A percentile compares a stretch with the other conserved stretches of the same genome.
Conservation (phyloP, 768 basidiomycete species). For the Tephrocybe sp. region DNA sequence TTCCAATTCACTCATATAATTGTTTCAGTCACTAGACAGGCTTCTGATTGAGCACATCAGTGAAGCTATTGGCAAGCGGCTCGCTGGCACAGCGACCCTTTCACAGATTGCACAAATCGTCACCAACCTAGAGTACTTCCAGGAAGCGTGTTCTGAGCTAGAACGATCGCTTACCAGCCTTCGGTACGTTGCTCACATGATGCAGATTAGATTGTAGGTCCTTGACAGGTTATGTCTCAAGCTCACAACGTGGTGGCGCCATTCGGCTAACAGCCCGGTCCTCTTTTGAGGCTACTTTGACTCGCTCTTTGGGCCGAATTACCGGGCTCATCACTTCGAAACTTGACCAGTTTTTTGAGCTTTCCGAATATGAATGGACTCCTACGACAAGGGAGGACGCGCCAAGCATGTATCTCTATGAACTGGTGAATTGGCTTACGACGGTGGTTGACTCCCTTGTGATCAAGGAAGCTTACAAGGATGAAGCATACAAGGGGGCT, state of each 20-base stretch:
- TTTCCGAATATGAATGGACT: constrained; percentile 95
- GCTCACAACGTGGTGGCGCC: constrained; percentile 80
- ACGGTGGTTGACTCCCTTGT: constrained; percentile 91
- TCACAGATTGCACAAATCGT: constrained; percentile 93
- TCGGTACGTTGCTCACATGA: constrained; percentile 44
- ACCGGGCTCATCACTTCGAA: constrained; percentile 85
- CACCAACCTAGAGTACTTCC: constrained; percentile 90
- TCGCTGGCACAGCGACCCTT: constrained; percentile 73
- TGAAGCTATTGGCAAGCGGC: constrained; percentile 71
- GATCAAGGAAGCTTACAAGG: constrained; percentile 84
- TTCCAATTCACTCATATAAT: not conserved
- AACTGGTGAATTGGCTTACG: constrained; percentile 94
- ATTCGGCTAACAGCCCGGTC: constrained; percentile 64
- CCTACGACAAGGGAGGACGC: constrained; percentile 66
- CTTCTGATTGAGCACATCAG: constrained; percentile 78
- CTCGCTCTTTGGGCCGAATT: constrained; percentile 72
- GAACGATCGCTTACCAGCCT: constrained; percentile 82
- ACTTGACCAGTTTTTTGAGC: constrained; percentile 92
- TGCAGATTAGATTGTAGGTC: not conserved
- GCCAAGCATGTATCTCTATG: constrained; percentile 93
- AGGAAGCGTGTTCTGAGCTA: constrained; percentile 80
- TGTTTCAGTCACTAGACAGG: constrained; percentile 75
- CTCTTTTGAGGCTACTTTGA: constrained; percentile 70
- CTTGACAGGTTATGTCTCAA: constrained; percentile 34
- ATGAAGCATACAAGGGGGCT: constrained; percentile 86